Conservation (phyloP, 2,329 filamentous ascomycete genomes). For the Ophiostoma piceae region DNA sequence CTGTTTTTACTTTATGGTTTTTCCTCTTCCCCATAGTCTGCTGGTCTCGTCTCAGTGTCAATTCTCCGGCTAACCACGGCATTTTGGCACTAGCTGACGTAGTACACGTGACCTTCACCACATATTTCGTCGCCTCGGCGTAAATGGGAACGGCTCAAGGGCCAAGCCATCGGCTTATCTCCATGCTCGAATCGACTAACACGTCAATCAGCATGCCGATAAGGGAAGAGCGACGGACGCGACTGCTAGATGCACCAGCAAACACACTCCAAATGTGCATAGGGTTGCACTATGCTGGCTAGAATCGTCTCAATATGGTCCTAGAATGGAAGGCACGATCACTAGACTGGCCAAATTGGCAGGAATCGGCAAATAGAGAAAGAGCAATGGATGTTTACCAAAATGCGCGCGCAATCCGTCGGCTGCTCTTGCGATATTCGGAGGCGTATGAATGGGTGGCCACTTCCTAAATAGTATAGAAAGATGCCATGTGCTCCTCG, state of each 20-base stretch:
- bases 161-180: slow-evolving; percentile 5
- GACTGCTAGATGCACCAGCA: neutral
- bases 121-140: neutral
- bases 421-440: slow-evolving; percentile 12
- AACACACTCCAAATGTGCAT: neutral
- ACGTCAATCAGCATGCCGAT: slow-evolving; percentile 7
- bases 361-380: neutral
- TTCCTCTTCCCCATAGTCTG: slow-evolving; percentile 6
- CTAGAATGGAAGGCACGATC: neutral
- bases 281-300: neutral
- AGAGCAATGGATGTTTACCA: neutral
- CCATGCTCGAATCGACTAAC: slow-evolving; percentile 1
- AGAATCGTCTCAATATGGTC: neutral
- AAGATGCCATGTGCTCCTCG: neutral
- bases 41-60: neutral
- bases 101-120: neutral
- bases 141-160: slow-evolving; percentile 7
- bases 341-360: neutral
- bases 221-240: neutral
- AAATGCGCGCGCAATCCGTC: slow-evolving; percentile 7
- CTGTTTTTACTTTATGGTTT: neutral
- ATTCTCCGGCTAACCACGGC: neutral
- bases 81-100: neutral
- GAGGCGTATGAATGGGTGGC: neutral
- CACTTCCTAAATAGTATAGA: neutral